Evolutionary conservation across 768 basidiomycete species (phyloP).

Genomic region (Pseudohyphozyma bogoriensis): DNA sequence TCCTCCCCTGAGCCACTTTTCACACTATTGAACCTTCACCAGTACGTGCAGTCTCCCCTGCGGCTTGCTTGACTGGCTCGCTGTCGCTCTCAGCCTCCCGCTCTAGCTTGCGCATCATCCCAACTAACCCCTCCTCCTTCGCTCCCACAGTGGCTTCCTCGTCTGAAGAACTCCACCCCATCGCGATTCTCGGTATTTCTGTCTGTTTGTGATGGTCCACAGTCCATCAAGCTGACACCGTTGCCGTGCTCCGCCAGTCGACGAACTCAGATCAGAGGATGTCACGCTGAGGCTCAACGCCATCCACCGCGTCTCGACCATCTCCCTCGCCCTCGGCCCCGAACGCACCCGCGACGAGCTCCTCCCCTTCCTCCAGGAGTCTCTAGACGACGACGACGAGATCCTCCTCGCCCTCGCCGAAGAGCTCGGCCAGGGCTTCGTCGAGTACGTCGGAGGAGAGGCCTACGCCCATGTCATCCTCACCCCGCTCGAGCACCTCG

Average conservation of each 20-base stretch:
- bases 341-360: slow-evolving; percentile 92
- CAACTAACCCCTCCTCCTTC: neutral
- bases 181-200: slow-evolving; percentile 24
- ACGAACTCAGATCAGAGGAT: slow-evolving; percentile 95
- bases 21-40: no score
- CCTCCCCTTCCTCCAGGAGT: slow-evolving; percentile 93
- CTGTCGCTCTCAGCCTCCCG: no score
- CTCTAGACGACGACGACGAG: slow-evolving; percentile 99
- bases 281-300: slow-evolving; percentile 91
- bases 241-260: slow-evolving; percentile 43
- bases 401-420: slow-evolving; percentile 91
- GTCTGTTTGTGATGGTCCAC: neutral
- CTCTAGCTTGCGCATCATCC: neutral
- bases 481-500: slow-evolving; percentile 86
- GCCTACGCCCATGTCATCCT: slow-evolving; percentile 77
- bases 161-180: slow-evolving; percentile 18
- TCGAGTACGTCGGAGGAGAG: slow-evolving; percentile 86
- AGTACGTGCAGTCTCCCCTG: no score
- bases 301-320: slow-evolving; percentile 93
- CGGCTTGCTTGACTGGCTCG: no score
- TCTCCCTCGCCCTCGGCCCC: slow-evolving; percentile 89
- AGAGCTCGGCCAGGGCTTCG: slow-evolving; percentile 81
- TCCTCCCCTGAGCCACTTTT: no score
- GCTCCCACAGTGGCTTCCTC: neutral
- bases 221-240: neutral